Percentiles rank a stretch among this genome's conserved stretches.
Conservation (phyloP, 495 filamentous ascomycete genomes). For the Lophiostoma macrostomum region DNA sequence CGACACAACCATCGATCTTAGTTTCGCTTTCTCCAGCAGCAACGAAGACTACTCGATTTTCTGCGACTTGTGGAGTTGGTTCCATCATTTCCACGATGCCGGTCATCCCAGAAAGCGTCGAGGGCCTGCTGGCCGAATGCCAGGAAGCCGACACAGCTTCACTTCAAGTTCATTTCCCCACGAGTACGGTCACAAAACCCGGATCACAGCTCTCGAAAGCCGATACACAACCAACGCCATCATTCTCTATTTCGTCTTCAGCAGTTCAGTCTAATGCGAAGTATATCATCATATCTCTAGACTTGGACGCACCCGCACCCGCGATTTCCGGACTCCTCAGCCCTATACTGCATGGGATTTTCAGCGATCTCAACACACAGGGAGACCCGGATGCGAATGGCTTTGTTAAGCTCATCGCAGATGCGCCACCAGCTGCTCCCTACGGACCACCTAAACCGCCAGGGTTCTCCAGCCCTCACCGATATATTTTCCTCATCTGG, state of each 20-base stretch:
- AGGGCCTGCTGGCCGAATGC: not conserved
- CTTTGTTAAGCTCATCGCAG: conserved; percentile 1
- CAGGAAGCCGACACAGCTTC: not conserved
- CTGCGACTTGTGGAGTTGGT: no score
- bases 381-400: conserved; percentile 15
- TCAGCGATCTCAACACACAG: not conserved
- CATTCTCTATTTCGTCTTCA: conserved; percentile 10
- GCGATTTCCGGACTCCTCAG: not conserved
- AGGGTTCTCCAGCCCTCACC: conserved; percentile 2
- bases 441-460: conserved; percentile 7
- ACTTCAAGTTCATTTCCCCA: not conserved
- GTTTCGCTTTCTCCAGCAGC: no score
- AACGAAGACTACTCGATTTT: no score
- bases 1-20: no score
- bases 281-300: conserved; percentile 1
- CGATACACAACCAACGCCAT: not conserved
- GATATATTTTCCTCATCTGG: conserved; percentile 19
- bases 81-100: no score
- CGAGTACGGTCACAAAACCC: not conserved
- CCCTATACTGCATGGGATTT: conserved; percentile 10
- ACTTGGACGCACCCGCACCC: conserved; percentile 13
- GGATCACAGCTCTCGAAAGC: not conserved
- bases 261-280: not conserved
- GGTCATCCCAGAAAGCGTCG: not conserved
- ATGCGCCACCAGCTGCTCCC: not conserved